Percentiles rank a stretch among this genome's conserved stretches.
Evolutionary conservation across 2,329 filamentous ascomycete species (phyloP).

Genomic region (Diaporthe vaccinii): DNA sequence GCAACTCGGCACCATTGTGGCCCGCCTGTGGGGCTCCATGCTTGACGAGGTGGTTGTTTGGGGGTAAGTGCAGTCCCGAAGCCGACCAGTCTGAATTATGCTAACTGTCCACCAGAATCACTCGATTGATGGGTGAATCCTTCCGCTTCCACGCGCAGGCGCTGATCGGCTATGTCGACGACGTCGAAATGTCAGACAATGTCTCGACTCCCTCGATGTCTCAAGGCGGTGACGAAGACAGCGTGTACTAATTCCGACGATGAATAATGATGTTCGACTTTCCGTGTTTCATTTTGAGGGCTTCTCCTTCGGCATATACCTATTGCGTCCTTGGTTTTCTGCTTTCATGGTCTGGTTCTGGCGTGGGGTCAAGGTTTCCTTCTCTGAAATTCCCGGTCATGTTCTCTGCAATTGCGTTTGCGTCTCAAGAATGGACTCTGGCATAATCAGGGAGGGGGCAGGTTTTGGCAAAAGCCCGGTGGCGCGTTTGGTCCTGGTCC

Average conservation of each 20-base stretch:
- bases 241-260: constrained; percentile 71
- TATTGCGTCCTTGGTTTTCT: constrained; percentile 53
- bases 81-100: constrained; percentile 19
- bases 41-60: constrained; percentile 98
- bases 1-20: constrained; percentile 94
- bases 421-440: constrained; percentile 55
- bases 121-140: constrained; percentile 96
- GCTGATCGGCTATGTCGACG: constrained; percentile 93
- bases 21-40: constrained; percentile 96
- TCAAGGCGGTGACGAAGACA: constrained; percentile 78
- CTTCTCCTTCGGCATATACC: constrained; percentile 58
- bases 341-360: constrained; percentile 46
- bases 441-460: constrained; percentile 56
- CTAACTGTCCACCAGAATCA: constrained; percentile 76
- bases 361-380: constrained; percentile 43
- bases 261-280: constrained; percentile 66
- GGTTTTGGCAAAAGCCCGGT: constrained; percentile 53
- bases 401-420: constrained; percentile 47
- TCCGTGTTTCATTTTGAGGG: constrained; percentile 50
- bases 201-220: constrained; percentile 81
- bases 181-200: constrained; percentile 77
- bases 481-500: constrained; percentile 52
- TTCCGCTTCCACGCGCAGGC: constrained; percentile 98
- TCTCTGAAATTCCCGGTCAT: constrained; percentile 46
- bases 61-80: constrained; percentile 80